Conservation (phyloP, 257 asterid species). For the Solanum gracilifrons region DNA sequence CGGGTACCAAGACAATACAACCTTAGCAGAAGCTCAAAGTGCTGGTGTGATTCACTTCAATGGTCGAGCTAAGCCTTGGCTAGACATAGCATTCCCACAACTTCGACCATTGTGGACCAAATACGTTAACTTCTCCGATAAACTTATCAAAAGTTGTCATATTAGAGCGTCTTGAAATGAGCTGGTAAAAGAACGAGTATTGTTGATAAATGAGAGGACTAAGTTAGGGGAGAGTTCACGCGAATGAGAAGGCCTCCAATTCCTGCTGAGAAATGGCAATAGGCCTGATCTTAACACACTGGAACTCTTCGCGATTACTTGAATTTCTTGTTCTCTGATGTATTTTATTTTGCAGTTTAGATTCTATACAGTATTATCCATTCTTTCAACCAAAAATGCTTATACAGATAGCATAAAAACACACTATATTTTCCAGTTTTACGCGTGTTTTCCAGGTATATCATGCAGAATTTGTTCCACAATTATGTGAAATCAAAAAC, state of each 20-base stretch:
- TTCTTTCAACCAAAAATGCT: not conserved
- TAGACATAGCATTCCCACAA: slow-evolving; percentile 88
- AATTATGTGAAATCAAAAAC: not conserved
- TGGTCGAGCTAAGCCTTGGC: slow-evolving; percentile 99
- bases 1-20: slow-evolving; percentile 85
- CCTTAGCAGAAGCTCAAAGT: slow-evolving; percentile 47
- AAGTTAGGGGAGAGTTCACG: slow-evolving; percentile 16
- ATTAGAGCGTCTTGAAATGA: slow-evolving; percentile 50
- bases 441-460: not conserved
- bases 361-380: not conserved
- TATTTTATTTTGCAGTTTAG: not conserved
- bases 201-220: slow-evolving; percentile 20
- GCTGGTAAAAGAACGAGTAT: not conserved
- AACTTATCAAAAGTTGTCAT: slow-evolving; percentile 72
- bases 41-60: slow-evolving; percentile 90
- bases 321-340: slow-evolving; percentile 11
- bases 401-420: not conserved
- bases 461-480: not conserved
- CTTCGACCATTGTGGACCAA: slow-evolving; percentile 74
- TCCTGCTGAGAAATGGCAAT: slow-evolving; percentile 15
- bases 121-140: slow-evolving; percentile 65
- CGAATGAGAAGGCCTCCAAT: slow-evolving; percentile 8
- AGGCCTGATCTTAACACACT: slow-evolving; percentile 12
- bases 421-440: not conserved
- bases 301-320: slow-evolving; percentile 21